Conservation (phyloP, 1,139 yeast species). For the Pichia sp. region DNA sequence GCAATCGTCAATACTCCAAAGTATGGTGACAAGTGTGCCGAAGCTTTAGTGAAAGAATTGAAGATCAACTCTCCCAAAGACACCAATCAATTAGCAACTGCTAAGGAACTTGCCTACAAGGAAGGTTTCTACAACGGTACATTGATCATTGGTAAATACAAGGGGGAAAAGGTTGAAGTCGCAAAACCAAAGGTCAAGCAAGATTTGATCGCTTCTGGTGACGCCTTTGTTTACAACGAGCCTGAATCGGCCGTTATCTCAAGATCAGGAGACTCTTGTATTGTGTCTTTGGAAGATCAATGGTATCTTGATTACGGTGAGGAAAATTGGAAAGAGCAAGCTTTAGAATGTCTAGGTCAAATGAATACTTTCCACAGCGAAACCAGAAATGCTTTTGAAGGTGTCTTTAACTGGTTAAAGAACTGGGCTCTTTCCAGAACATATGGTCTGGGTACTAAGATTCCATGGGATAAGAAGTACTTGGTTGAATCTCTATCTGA, state of each 20-base stretch:
- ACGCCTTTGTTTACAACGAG: slow-evolving; percentile 87
- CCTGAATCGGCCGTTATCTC: slow-evolving; percentile 89
- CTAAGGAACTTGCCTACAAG: slow-evolving; percentile 92
- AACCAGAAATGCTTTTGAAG: slow-evolving; percentile 89
- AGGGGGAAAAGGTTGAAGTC: slow-evolving; percentile 83
- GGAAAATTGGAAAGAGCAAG: slow-evolving; percentile 78
- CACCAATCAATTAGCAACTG: slow-evolving; percentile 76
- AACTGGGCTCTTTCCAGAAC: slow-evolving; percentile 99
- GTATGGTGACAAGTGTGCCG: slow-evolving; percentile 89
- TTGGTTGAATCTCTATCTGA: slow-evolving; percentile 94
- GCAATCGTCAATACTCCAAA: slow-evolving; percentile 76
- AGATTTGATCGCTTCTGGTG: slow-evolving; percentile 71
- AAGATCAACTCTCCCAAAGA: slow-evolving; percentile 97
- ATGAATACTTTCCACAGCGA: slow-evolving; percentile 83
- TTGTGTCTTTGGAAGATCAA: slow-evolving; percentile 96
- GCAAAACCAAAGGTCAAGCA: slow-evolving; percentile 86
- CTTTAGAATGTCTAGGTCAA: slow-evolving; percentile 69
- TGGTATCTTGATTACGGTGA: slow-evolving; percentile 99
- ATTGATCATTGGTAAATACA: slow-evolving; percentile 74
- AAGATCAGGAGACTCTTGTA: slow-evolving; percentile 95
- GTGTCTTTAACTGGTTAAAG: slow-evolving; percentile 92
- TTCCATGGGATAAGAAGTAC: slow-evolving; percentile 96
- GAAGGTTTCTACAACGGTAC: slow-evolving; percentile 94
- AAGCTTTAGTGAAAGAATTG: slow-evolving; percentile 73
- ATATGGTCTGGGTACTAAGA: slow-evolving; percentile 90